Base-by-base conservation (phyloP, 2,329 filamentous ascomycete genomes). In the Pseudopyrenochaeta lycopersici region DNA sequence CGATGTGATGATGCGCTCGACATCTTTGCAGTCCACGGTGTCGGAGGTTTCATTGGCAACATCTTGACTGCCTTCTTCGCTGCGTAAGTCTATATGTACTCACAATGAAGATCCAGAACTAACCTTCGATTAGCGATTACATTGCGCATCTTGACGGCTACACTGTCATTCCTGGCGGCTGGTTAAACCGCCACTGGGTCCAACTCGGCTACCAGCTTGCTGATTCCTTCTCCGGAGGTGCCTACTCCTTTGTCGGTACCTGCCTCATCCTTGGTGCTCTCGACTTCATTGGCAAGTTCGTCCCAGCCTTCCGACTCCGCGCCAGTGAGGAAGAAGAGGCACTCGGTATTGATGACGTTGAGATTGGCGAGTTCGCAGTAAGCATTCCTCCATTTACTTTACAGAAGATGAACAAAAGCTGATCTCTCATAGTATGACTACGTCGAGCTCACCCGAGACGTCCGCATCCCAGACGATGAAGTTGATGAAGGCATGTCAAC, bases 351-450 rank as follows among this genome's bases (percentile, higher is more conserved):
- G 92, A 96, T 68, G 92, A 96, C 67, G 88, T 90, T 20, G 92
- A 97, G 77, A 91, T 96, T 69, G 92, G 92, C 73, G 92, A 96
- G 79, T 96, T 95, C 73, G 92, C 91, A n/a, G 83, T 84, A 80
- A 73, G 82, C 80, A 11, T 20, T 33, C 18, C 17, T 14, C 2
- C 7, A 4, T 10, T 30, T 15, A 23, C 48, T 29, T 5, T 14
- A 50, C 9, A 20, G 27, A n/a, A n/a, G n/a, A n/a, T n/a, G n/a
- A n/a, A n/a, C n/a, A n/a, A n/a, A n/a, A n/a, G n/a, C n/a, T n/a
- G n/a, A n/a, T n/a, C n/a, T n/a, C n/a, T 27, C 33, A 41, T 58
- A 84, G 80, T 96, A 96, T 75, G 92, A 96, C 76, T 96, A 96
- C 67, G 91, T 96, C 62, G 92, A 96, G 81, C 81, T 95, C 61